Base-by-base conservation (phyloP, 192 early-diverging fungal genomes). In the Chytriomyces sp. region DNA sequence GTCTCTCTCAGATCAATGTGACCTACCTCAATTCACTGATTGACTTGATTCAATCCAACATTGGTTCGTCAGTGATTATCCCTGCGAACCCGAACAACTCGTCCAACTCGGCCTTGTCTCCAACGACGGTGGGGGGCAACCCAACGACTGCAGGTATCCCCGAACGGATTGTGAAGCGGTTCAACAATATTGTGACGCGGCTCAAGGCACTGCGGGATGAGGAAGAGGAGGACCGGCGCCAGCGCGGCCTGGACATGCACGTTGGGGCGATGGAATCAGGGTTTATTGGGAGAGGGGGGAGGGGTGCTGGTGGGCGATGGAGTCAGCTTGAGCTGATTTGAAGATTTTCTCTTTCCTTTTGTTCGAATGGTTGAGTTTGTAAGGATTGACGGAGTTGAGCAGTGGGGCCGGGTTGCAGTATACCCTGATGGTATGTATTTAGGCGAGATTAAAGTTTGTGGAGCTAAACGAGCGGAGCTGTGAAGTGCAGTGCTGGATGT, bases 1-100 rank as follows among this genome's bases (percentile, higher is more conserved):
- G 4, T 58, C 17, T 41, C 4, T 39, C 31, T 0, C 81, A 93
- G 80, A 91, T 99, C 14, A 95, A 94, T 22, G 89, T 91, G 41
- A 94, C 93, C 76, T 97, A 93, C 75, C 85, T 99, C 72, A 96
- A 95, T 77, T 93, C 92, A 26, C 82, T 99, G 66, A 93, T 99
- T 73, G 94, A 97, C 59, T 78, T 96, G 64, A 96, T 99, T 59
- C 93, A 94, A 75, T 93, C 90, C 56, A 93, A 94, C 71, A 64
- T 88, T 19, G 63, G 55, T 52, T 77, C 52, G 59, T n/a, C n/a
- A 12, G 31, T 34, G 68, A 60, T 28, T 25, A 26, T 14, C 3
- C 68, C 62, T 36, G 38, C 74, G 31, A 8, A 8, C n/a, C 61
- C 30, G 60, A 10, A 10, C 60, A 7, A 17, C 30, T 5, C 60